Percentiles rank a stretch among this genome's conserved stretches.
Evolutionary conservation across 2,329 filamentous ascomycete genomes (phyloP).

Genomic region (Xylaria hypoxylon): DNA sequence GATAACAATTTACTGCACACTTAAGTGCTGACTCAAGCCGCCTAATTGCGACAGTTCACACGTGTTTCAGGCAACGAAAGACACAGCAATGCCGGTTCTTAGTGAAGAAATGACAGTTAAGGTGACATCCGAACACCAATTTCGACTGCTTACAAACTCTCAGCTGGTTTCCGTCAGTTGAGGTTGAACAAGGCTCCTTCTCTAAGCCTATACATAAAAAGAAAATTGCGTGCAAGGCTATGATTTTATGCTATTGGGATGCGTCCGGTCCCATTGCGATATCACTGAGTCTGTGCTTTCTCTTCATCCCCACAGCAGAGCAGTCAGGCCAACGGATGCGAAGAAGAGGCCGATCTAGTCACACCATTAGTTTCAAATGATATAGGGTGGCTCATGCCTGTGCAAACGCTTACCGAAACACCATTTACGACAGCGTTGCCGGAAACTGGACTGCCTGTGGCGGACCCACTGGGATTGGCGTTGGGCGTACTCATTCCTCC

Average conservation of each 20-base stretch:
- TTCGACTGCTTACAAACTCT: background rate
- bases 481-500: constrained; percentile 38
- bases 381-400: background rate
- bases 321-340: constrained; percentile 40
- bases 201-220: background rate
- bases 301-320: constrained; percentile 19
- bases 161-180: background rate
- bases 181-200: background rate
- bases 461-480: constrained; percentile 32
- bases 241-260: background rate
- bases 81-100: background rate
- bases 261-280: background rate
- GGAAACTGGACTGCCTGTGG: constrained; percentile 38
- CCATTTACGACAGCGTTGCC: constrained; percentile 36
- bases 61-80: constrained; percentile 12
- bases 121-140: background rate
- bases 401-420: constrained; percentile 43
- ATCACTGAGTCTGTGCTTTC: background rate
- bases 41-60: background rate
- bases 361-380: constrained; percentile 33
- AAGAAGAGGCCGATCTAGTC: constrained; percentile 43
- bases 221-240: background rate
- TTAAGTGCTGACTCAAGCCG: background rate
- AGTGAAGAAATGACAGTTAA: background rate
- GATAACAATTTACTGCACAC: background rate